Base-by-base conservation (phyloP, 495 filamentous ascomycete genomes). In the Glonium stellatum region DNA sequence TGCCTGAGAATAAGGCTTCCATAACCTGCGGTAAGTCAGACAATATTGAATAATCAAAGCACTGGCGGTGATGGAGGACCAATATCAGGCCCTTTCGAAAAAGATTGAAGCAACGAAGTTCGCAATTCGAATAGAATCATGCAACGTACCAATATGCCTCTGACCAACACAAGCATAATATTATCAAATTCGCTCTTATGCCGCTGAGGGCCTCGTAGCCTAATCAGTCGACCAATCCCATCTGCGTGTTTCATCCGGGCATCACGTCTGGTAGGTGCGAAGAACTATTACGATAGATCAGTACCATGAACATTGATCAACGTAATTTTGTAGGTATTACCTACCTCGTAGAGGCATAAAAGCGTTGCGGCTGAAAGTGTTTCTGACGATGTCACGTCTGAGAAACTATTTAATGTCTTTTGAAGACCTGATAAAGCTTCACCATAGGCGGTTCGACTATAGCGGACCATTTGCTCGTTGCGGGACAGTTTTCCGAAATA, bases 261-360 rank as follows among this genome's bases (percentile, higher is more conserved):
- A n/a, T 9, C 22, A 9, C 8, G 22, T n/a, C 5, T 22, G 15
- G 44, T 48, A 18, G 44, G 44, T 1, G 44, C 44, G 22, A 48
- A 48, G 18, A 48, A 15, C 44, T 48, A 19, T 12, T n/a, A 48
- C 22, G 44, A 19, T 12, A 48, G 5, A 18, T 22, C 5, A 48
- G 6, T 1, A 22, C 22, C 22, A 12, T 15, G 1, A 1, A 1
- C 0, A 48, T 48, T 8, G 44, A 12, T 5, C 6, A 10, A 48
- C 9, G 5, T 48, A 48, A n/a, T 18, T n/a, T 6, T 9, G 22
- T 31, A 31, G 27, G 6, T 6, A 31, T 31, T 8, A 5, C 44
- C 6, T 22, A 48, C 44, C 44, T 48, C 44, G 44, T 48, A 48
- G 44, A 48, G 44, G 44, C 44, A 48, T 5, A 48, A 48, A 18